phyloP scores from a whole-genome alignment of 1,284 basidiomycete species.

The Mrakiaceae sp. region DNA sequence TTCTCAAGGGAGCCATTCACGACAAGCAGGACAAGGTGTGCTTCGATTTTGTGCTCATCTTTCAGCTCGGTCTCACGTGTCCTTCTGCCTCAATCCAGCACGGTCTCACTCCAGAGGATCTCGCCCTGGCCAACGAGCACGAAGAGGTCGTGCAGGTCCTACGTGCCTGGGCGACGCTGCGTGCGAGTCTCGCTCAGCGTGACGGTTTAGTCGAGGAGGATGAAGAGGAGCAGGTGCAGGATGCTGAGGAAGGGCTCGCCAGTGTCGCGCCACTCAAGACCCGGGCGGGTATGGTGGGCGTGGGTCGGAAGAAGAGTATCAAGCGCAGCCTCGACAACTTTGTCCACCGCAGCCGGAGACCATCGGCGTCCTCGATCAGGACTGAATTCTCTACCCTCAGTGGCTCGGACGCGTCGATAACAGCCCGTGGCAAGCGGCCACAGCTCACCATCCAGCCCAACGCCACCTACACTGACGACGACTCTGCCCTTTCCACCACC shows the following conservation, averaged over 20 bases:
- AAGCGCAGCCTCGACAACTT: constrained; percentile 5
- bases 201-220: not conserved
- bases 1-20: constrained; percentile 66
- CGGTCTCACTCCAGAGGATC: constrained; percentile 56
- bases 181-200: constrained; percentile 2
- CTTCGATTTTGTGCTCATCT: too few relatives aligned
- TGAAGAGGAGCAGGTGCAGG: constrained; percentile 7
- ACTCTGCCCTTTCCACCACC: constrained; percentile 6
- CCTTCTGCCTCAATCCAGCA: constrained; percentile 32
- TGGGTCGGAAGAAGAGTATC: not conserved
- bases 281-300: not conserved
- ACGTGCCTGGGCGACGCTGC: constrained; percentile 27
- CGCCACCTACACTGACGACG: not conserved
- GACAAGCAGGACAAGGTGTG: constrained; percentile 57
- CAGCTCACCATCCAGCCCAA: too few relatives aligned
- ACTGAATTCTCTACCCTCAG: not conserved
- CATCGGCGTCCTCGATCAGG: constrained; percentile 1
- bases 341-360: not conserved
- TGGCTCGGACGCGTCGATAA: not conserved
- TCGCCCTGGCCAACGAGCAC: constrained; percentile 38
- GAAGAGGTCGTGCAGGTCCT: constrained; percentile 34
- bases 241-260: not conserved
- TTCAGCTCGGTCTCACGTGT: too few relatives aligned
- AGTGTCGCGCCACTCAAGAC: not conserved
- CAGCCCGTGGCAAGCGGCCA: too few relatives aligned